Evolutionary conservation across 2,329 filamentous ascomycete species (phyloP).

Genomic region (Phyllosticta paracitricarpa): DNA sequence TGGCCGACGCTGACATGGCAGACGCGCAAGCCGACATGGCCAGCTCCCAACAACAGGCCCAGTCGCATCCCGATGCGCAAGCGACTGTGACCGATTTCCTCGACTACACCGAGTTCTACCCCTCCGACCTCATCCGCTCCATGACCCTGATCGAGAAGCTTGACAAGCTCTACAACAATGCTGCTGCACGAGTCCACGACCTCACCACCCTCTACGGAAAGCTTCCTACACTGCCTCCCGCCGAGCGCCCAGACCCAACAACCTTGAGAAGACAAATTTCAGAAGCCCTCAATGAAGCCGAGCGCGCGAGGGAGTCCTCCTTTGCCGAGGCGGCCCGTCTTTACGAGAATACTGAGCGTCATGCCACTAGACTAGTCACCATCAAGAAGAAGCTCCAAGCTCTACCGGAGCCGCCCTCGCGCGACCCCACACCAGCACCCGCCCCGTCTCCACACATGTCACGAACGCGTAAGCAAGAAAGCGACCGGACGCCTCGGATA

Average conservation of each 20-base stretch:
- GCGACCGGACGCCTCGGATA: constrained; percentile 16
- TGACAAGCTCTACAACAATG: constrained; percentile 33
- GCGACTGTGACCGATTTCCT: constrained; percentile 58
- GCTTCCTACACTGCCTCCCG: constrained; percentile 41
- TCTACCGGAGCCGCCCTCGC: constrained; percentile 49
- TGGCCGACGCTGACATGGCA: constrained; percentile 1
- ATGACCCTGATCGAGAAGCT: constrained; percentile 50
- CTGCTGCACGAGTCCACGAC: constrained; percentile 36
- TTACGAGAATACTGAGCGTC: constrained; percentile 47
- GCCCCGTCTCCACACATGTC: constrained; percentile 34
- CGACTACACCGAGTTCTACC: constrained; percentile 60
- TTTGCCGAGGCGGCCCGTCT: constrained; percentile 47
- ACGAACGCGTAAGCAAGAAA: constrained; percentile 12
- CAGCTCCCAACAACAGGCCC: constrained; percentile 25
- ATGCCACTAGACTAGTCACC: constrained; percentile 46
- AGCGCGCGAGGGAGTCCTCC: constrained; percentile 46
- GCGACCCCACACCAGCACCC: constrained; percentile 47
- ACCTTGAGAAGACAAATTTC: constrained; percentile 48
- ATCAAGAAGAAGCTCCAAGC: constrained; percentile 54
- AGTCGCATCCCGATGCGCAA: constrained; percentile 53
- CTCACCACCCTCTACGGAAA: constrained; percentile 38
- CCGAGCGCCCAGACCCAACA: constrained; percentile 42
- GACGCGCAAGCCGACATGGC: constrained; percentile 16
- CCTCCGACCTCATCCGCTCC: constrained; percentile 53
- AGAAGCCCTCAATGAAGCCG: constrained; percentile 42